These are phyloP conservation scores for Plantago lanceolata DNA, from an alignment of 305 asterid species.

Conservation along the genomic window DNA sequence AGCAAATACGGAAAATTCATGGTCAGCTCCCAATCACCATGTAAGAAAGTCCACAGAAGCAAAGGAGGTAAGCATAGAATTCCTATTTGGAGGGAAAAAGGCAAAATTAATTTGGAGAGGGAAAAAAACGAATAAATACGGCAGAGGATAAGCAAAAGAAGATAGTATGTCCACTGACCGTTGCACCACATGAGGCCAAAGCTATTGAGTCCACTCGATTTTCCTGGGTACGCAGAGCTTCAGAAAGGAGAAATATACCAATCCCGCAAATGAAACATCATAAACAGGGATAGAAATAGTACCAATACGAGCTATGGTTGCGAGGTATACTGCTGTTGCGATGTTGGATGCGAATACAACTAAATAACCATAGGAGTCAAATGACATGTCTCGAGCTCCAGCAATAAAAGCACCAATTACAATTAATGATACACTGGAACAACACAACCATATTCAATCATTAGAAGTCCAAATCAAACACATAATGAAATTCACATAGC, in stretches of 20 bases:
- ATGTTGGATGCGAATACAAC: conserved; percentile 70
- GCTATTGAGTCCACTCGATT: conserved; percentile 85
- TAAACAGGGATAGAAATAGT: conserved; percentile 26
- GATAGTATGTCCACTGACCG: conserved; percentile 34
- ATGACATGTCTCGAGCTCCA: conserved; percentile 79
- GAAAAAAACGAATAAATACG: background rate
- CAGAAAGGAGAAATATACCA: conserved; percentile 24
- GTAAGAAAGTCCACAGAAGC: conserved; percentile 60
- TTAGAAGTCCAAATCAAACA: conserved; percentile 9
- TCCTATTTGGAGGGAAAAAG: conserved; percentile 34
- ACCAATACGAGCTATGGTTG: conserved; percentile 84
- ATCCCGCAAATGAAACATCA: conserved; percentile 3
- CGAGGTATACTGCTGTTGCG: conserved; percentile 77
- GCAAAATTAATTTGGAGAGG: background rate
- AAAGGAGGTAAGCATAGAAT: conserved; percentile 68
- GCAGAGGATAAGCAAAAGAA: conserved; percentile 5
- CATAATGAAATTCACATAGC: too few species aligned
- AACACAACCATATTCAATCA: conserved; percentile 26
- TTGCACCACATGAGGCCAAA: conserved; percentile 99
- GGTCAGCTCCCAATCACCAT: conserved; percentile 63
- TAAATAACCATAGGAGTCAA: conserved; percentile 65
- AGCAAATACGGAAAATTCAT: conserved; percentile 56
- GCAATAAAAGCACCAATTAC: conserved; percentile 80
- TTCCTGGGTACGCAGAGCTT: conserved; percentile 43
- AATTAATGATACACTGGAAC: conserved; percentile 67